Percentiles rank a stretch among this genome's conserved stretches.
phyloP scores from a whole-genome alignment of 2,329 filamentous ascomycete species.

The Diaporthe sp. region DNA sequence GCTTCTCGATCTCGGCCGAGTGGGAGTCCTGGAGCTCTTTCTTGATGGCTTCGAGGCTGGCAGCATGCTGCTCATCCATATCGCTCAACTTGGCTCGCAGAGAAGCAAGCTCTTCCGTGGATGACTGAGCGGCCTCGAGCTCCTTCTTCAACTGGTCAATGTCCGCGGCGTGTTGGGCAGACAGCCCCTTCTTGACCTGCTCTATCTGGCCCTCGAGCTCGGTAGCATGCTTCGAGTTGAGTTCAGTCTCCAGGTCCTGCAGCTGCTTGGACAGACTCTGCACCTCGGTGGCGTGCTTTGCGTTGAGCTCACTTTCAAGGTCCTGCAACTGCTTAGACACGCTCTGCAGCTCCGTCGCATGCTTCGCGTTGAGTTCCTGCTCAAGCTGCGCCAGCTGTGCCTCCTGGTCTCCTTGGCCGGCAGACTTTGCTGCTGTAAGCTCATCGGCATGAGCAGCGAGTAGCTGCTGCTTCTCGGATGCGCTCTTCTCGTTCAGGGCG shows the following conservation, averaged over 20 bases:
- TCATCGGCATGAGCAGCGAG: constrained; percentile 50
- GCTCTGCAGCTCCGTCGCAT: constrained; percentile 26
- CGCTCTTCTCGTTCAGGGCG: constrained; percentile 56
- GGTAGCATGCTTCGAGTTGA: constrained; percentile 46
- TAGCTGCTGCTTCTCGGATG: constrained; percentile 54
- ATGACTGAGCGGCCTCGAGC: constrained; percentile 48
- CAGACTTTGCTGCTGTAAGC: constrained; percentile 45
- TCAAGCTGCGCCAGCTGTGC: constrained; percentile 44
- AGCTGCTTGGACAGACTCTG: constrained; percentile 35
- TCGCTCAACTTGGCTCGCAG: constrained; percentile 50
- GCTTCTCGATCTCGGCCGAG: constrained; percentile 61
- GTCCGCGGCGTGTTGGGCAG: constrained; percentile 52
- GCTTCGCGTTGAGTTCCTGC: constrained; percentile 43
- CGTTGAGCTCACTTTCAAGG: constrained; percentile 37
- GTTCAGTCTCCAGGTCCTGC: constrained; percentile 34
- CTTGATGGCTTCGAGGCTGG: constrained; percentile 55
- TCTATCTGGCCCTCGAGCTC: constrained; percentile 49
- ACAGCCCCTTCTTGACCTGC: constrained; percentile 51
- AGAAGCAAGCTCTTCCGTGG: constrained; percentile 48
- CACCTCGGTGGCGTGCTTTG: constrained; percentile 50
- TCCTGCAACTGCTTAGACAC: constrained; percentile 36
- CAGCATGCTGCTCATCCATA: constrained; percentile 50
- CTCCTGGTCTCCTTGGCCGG: constrained; percentile 44
- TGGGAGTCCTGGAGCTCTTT: constrained; percentile 56
- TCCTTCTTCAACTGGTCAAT: constrained; percentile 51